Evolutionary conservation across 306 rosid genomes (phyloP).

Genomic region (Castanopsis chinensis): DNA sequence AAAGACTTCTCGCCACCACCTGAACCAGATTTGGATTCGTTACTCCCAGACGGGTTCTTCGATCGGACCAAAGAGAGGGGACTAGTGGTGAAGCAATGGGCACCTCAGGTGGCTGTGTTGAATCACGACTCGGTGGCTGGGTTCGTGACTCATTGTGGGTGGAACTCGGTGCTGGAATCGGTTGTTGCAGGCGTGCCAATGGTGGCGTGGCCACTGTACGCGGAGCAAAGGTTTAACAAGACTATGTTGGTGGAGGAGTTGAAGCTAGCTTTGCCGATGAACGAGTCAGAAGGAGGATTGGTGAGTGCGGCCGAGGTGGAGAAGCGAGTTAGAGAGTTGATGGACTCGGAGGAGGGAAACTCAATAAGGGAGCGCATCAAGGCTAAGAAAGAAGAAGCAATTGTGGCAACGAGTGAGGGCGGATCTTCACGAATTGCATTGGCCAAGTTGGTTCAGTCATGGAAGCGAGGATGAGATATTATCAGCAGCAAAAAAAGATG

Average conservation of each 20-base stretch:
- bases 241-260: slow-evolving; percentile 44
- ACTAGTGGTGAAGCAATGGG: slow-evolving; percentile 50
- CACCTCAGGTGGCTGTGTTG: slow-evolving; percentile 45
- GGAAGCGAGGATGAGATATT: background rate
- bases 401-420: background rate
- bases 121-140: slow-evolving; percentile 57
- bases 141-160: slow-evolving; percentile 64
- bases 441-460: background rate
- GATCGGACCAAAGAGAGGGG: slow-evolving; percentile 44
- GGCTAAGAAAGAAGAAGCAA: background rate
- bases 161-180: slow-evolving; percentile 69
- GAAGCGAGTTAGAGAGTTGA: background rate
- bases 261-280: slow-evolving; percentile 44
- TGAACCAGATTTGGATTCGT: slow-evolving; percentile 32
- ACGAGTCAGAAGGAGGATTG: slow-evolving; percentile 4
- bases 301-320: background rate
- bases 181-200: slow-evolving; percentile 44
- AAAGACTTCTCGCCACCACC: background rate
- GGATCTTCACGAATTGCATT: background rate
- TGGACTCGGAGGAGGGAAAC: background rate
- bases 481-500: no score
- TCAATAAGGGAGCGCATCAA: background rate
- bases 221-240: slow-evolving; percentile 53
- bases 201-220: slow-evolving; percentile 60
- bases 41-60: slow-evolving; percentile 49